Percentiles rank a stretch among this genome's conserved stretches.
Evolutionary conservation across 768 basidiomycete species (phyloP).

Genomic region (Mycena capillaripes): DNA sequence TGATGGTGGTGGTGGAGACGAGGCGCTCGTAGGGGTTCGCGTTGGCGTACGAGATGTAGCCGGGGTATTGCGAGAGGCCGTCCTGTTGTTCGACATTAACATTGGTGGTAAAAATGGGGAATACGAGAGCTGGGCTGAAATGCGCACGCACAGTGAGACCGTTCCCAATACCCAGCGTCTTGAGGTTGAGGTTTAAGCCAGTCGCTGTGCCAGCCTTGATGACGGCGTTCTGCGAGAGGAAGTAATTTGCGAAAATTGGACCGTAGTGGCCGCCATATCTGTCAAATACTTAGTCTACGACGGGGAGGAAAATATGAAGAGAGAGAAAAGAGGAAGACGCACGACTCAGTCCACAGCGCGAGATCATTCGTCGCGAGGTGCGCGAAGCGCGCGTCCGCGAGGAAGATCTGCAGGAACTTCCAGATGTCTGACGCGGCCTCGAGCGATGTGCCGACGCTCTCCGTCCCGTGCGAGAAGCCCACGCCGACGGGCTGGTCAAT

Average conservation of each 20-base stretch:
- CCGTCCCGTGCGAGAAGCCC: slow-evolving; percentile 42
- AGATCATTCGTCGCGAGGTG: slow-evolving; percentile 60
- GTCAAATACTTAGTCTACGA: not conserved
- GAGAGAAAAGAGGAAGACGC: slow-evolving; percentile 38
- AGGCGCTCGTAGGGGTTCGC: slow-evolving; percentile 70
- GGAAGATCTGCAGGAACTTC: slow-evolving; percentile 75
- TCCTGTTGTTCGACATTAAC: slow-evolving; percentile 33
- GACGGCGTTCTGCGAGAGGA: slow-evolving; percentile 71
- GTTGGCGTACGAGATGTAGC: slow-evolving; percentile 68
- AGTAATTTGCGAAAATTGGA: slow-evolving; percentile 75
- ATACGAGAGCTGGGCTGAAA: no score
- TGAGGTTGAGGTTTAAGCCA: slow-evolving; percentile 69
- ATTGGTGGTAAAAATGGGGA: no score
- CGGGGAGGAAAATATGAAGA: not conserved
- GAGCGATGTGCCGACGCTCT: slow-evolving; percentile 64
- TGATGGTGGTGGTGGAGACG: slow-evolving; percentile 58
- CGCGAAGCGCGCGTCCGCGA: slow-evolving; percentile 66
- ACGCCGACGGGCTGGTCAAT: slow-evolving; percentile 5
- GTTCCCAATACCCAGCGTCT: slow-evolving; percentile 73
- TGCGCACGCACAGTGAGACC: slow-evolving; percentile 57
- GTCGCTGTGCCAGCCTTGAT: slow-evolving; percentile 61
- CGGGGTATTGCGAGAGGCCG: slow-evolving; percentile 67
- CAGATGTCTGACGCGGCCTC: slow-evolving; percentile 71
- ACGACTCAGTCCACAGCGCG: slow-evolving; percentile 78
- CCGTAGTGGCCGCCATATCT: slow-evolving; percentile 83